Conservation (phyloP, 768 basidiomycete genomes). For the Termitomyces bulborhizus region DNA sequence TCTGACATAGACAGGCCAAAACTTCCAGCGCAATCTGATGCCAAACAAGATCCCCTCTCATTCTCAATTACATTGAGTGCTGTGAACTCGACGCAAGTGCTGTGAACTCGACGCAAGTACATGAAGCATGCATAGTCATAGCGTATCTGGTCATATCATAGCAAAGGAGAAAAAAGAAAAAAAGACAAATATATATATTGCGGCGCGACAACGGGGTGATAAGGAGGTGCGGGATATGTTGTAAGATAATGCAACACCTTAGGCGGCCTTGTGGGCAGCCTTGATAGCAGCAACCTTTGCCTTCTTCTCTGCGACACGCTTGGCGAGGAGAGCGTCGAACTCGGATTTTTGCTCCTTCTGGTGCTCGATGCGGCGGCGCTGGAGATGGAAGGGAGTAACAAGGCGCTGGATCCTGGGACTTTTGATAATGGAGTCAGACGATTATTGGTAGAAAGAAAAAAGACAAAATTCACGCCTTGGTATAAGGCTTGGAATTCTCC, state of each 20-base stretch:
- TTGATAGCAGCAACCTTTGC: slow-evolving; percentile 84
- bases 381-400: slow-evolving; percentile 91
- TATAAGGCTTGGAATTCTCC: slow-evolving; percentile 85
- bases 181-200: too few relatives aligned
- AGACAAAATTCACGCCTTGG: slow-evolving; percentile 75
- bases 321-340: slow-evolving; percentile 81
- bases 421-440: too few relatives aligned
- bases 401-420: slow-evolving; percentile 95
- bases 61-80: too few relatives aligned
- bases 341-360: slow-evolving; percentile 96
- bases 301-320: slow-evolving; percentile 93
- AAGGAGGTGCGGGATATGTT: not conserved
- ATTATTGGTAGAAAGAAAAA: not conserved
- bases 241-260: not conserved
- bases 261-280: slow-evolving; percentile 63
- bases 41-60: too few relatives aligned
- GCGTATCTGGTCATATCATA: slow-evolving; percentile 5
- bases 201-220: not conserved
- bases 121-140: not conserved
- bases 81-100: too few relatives aligned
- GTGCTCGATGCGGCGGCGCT: slow-evolving; percentile 85
- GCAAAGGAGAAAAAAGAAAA: too few relatives aligned
- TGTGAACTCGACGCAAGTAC: too few relatives aligned
- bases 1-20: too few relatives aligned
- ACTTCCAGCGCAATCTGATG: too few relatives aligned